These are phyloP conservation scores for Sporisorium sorghi DNA, from an alignment of 1,284 basidiomycete species.

Conservation along the genomic window DNA sequence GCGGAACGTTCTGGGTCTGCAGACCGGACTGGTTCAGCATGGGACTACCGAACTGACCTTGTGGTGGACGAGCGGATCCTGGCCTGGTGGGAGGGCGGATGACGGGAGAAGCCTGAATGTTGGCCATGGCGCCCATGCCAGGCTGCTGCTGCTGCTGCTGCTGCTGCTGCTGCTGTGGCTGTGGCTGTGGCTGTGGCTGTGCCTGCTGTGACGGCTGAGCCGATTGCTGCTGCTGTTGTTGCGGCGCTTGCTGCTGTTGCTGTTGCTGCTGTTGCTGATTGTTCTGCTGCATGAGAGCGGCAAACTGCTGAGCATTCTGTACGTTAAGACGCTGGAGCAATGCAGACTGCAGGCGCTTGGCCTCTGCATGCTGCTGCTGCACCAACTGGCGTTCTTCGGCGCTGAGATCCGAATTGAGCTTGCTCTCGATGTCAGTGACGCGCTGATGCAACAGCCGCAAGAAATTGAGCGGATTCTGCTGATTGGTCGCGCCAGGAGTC, in stretches of 20 bases:
- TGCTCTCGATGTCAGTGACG: constrained; percentile 56
- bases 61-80: constrained; percentile 42
- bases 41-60: constrained; percentile 47
- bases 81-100: constrained; percentile 44
- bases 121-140: constrained; percentile 26
- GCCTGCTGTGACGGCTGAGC: constrained; percentile 9
- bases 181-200: constrained; percentile 24
- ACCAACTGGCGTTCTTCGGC: constrained; percentile 50
- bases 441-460: constrained; percentile 57
- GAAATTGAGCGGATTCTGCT: constrained; percentile 54
- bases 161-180: too few species aligned
- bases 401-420: constrained; percentile 48
- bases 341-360: constrained; percentile 46
- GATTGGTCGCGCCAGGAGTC: constrained; percentile 22
- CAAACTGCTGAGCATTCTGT: constrained; percentile 46
- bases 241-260: constrained; percentile 9
- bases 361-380: constrained; percentile 52
- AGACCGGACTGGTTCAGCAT: constrained; percentile 37
- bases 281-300: constrained; percentile 37
- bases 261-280: constrained; percentile 19
- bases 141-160: constrained; percentile 33
- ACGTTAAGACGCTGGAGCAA: constrained; percentile 49
- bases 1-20: constrained; percentile 32
- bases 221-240: too few species aligned
- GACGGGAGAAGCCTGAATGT: constrained; percentile 42